A percentile compares a stretch with the other conserved stretches of the same genome.
phyloP scores from a whole-genome alignment of 495 filamentous ascomycete species.

The Aspergillus cavernicola region DNA sequence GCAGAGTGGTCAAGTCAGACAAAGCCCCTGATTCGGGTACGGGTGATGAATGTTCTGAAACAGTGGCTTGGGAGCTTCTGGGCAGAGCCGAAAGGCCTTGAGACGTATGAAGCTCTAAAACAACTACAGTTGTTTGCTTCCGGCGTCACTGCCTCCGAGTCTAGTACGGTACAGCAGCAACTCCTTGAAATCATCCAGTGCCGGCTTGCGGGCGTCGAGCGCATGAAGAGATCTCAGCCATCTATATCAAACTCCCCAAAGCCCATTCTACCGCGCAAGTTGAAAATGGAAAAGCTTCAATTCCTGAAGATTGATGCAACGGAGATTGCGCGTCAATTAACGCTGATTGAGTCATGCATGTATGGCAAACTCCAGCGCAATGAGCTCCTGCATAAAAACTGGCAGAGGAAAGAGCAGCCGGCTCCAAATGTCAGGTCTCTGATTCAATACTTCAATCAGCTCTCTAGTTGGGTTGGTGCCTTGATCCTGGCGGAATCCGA shows the following conservation, averaged over 20 bases:
- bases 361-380: slow-evolving; percentile 82
- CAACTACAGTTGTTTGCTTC: slow-evolving; percentile 69
- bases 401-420: slow-evolving; percentile 68
- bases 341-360: slow-evolving; percentile 83
- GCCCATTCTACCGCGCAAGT: slow-evolving; percentile 88
- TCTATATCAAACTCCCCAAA: slow-evolving; percentile 66
- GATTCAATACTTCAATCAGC: slow-evolving; percentile 90
- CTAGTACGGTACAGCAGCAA: slow-evolving; percentile 68
- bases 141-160: slow-evolving; percentile 74
- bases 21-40: slow-evolving; percentile 78
- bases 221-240: slow-evolving; percentile 69
- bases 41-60: slow-evolving; percentile 88
- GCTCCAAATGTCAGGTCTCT: slow-evolving; percentile 68
- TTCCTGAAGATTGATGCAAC: slow-evolving; percentile 88
- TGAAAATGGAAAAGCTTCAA: slow-evolving; percentile 80
- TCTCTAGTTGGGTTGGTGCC: slow-evolving; percentile 94
- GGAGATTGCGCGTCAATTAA: slow-evolving; percentile 88
- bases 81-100: slow-evolving; percentile 62
- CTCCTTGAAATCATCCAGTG: slow-evolving; percentile 76
- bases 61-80: slow-evolving; percentile 92
- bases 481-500: slow-evolving; percentile 88
- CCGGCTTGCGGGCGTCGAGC: slow-evolving; percentile 72
- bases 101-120: slow-evolving; percentile 41
- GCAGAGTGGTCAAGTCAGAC: slow-evolving; percentile 76
- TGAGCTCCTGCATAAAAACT: slow-evolving; percentile 89